phyloP scores from a whole-genome alignment of 257 asterid species.

The Jaltomata sinuosa region DNA sequence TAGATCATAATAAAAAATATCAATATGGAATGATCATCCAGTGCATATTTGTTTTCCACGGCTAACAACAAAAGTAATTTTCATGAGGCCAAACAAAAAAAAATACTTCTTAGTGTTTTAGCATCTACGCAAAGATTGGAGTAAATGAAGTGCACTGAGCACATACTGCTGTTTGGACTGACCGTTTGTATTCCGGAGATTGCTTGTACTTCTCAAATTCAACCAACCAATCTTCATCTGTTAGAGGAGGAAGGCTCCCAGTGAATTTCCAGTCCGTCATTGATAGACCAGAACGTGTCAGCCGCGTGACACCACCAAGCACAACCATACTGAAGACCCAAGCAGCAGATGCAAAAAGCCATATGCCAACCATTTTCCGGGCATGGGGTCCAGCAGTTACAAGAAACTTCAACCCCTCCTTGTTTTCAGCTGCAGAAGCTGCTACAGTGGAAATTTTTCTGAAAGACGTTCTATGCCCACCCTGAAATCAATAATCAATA shows the following conservation, averaged over 20 bases:
- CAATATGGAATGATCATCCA: neutral
- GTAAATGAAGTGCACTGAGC: neutral
- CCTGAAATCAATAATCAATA: constrained; percentile 34
- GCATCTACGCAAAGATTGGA: neutral
- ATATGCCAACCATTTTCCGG: constrained; percentile 71
- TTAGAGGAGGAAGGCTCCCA: constrained; percentile 84
- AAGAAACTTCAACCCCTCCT: constrained; percentile 50
- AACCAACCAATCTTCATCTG: constrained; percentile 70
- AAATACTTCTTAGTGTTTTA: neutral
- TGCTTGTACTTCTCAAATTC: constrained; percentile 91
- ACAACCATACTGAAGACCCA: constrained; percentile 98
- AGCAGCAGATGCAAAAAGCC: constrained; percentile 91
- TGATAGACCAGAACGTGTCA: constrained; percentile 93
- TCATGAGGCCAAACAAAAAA: neutral
- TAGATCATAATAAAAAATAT: neutral
- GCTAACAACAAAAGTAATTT: neutral
- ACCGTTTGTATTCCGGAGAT: constrained; percentile 90
- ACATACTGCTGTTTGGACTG: constrained; percentile 15
- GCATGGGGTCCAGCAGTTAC: constrained; percentile 88
- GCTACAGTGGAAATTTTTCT: constrained; percentile 52
- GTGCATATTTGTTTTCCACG: neutral
- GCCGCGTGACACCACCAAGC: constrained; percentile 87
- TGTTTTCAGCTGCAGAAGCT: constrained; percentile 27
- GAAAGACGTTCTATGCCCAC: constrained; percentile 19
- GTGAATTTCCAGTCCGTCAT: constrained; percentile 99